A percentile compares a stretch with the other conserved stretches of the same genome.
These are phyloP conservation scores for Tephrocybe rancida DNA, from an alignment of 768 basidiomycete genomes.

Conservation along the genomic window DNA sequence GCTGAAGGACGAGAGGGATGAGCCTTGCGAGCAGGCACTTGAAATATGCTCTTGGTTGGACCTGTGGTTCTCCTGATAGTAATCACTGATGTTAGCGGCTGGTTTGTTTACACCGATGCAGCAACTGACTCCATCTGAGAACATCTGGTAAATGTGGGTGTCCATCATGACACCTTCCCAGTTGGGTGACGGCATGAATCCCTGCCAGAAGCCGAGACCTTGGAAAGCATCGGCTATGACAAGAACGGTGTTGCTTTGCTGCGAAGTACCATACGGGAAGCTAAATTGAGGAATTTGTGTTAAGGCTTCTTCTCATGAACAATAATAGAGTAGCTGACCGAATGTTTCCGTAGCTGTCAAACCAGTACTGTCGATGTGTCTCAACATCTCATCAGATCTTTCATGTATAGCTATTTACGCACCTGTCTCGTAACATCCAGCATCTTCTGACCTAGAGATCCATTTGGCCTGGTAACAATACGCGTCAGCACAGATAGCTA, in stretches of 20 bases:
- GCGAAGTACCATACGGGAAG: slow-evolving; percentile 34
- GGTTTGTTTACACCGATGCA: not conserved
- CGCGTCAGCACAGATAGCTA: not conserved
- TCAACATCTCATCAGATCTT: not conserved
- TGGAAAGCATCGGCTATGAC: slow-evolving; percentile 84
- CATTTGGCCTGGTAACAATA: slow-evolving; percentile 62
- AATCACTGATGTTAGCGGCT: not conserved
- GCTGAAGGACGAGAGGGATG: slow-evolving; percentile 50
- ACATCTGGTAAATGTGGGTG: slow-evolving; percentile 81
- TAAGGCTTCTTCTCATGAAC: not conserved
- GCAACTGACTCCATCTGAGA: slow-evolving; percentile 54
- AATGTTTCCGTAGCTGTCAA: slow-evolving; percentile 74
- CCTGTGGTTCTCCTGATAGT: slow-evolving; percentile 53
- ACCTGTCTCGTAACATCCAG: slow-evolving; percentile 51
- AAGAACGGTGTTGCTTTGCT: slow-evolving; percentile 65
- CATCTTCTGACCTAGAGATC: slow-evolving; percentile 55
- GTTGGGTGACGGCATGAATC: slow-evolving; percentile 54
- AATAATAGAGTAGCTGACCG: slow-evolving; percentile 40
- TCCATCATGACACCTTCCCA: slow-evolving; percentile 76
- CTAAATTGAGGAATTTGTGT: slow-evolving; percentile 20
- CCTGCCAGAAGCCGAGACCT: slow-evolving; percentile 67
- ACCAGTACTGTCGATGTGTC: slow-evolving; percentile 57
- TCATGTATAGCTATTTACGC: not conserved
- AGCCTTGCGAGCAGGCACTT: slow-evolving; percentile 53
- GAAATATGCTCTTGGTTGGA: slow-evolving; percentile 58